Conservation (phyloP, 2,329 filamentous ascomycete species). For the Neoscytalidium dimidiatum region DNA sequence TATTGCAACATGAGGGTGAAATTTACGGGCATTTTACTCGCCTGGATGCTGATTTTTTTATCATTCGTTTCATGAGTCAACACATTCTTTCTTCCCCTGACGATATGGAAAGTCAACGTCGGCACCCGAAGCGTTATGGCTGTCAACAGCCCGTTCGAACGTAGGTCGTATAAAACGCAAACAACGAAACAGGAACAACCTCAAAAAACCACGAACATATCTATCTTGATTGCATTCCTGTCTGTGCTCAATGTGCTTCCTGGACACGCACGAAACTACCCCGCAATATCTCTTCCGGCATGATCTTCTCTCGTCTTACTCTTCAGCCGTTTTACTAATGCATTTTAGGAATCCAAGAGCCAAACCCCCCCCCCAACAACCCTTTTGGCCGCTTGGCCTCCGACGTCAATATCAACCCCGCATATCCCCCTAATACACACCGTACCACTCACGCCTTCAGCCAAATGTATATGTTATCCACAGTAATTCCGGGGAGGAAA, state of each 20-base stretch:
- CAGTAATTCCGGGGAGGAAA: background rate
- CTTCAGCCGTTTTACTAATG: conserved; percentile 15
- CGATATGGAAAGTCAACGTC: too few relatives aligned
- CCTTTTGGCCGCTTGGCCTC: background rate
- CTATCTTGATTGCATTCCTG: background rate
- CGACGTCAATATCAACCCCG: background rate
- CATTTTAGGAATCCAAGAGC: conserved; percentile 18
- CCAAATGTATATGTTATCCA: conserved; percentile 14
- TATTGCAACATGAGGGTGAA: too few relatives aligned
- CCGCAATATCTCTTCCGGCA: background rate
- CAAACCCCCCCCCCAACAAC: too few relatives aligned
- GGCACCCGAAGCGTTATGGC: too few relatives aligned
- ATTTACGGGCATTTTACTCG: too few relatives aligned
- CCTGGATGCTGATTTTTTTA: too few relatives aligned
- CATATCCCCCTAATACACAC: background rate
- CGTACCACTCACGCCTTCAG: conserved; percentile 8
- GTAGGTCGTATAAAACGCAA: too few relatives aligned
- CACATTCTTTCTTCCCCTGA: too few relatives aligned
- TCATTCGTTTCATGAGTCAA: too few relatives aligned
- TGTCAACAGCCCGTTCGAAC: too few relatives aligned
- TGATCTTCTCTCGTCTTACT: background rate
- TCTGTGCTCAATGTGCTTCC: background rate
- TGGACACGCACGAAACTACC: background rate
- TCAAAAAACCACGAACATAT: background rate
- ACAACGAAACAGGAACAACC: too few relatives aligned